Percentiles rank a stretch among this genome's conserved stretches.
Evolutionary conservation across 148 eudicot species (phyloP).

Genomic region (Simmondsia chinensis): DNA sequence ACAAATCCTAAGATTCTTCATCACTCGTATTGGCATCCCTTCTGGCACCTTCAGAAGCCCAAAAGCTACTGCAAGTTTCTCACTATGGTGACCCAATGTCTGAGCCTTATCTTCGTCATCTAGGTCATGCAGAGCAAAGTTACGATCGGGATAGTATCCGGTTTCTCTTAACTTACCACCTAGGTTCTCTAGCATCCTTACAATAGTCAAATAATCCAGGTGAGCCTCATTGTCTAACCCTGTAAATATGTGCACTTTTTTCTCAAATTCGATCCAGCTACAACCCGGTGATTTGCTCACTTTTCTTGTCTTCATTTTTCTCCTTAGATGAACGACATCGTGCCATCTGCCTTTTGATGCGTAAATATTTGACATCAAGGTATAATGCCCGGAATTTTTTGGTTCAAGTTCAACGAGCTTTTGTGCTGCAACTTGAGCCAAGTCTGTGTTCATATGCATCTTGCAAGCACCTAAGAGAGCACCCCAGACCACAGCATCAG

Average conservation of each 20-base stretch:
- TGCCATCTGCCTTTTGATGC: slow-evolving; percentile 39
- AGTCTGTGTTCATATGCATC: slow-evolving; percentile 31
- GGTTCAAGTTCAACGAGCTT: slow-evolving; percentile 37
- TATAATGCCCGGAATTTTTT: slow-evolving; percentile 29
- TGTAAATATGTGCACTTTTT: slow-evolving; percentile 37
- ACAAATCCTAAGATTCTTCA: slow-evolving; percentile 44
- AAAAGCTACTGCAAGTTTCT: slow-evolving; percentile 44
- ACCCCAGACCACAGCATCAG: slow-evolving; percentile 41
- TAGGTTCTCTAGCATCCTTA: slow-evolving; percentile 20
- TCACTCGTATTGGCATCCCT: slow-evolving; percentile 36
- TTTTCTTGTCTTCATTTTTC: slow-evolving; percentile 25
- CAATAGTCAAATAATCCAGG: slow-evolving; percentile 24
- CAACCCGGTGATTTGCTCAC: slow-evolving; percentile 40
- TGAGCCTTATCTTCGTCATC: slow-evolving; percentile 39
- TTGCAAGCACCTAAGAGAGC: slow-evolving; percentile 38
- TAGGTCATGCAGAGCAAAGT: slow-evolving; percentile 34
- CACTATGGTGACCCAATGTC: slow-evolving; percentile 32
- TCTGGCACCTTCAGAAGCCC: slow-evolving; percentile 29
- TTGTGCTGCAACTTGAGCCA: slow-evolving; percentile 38
- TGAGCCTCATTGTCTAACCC: slow-evolving; percentile 32
- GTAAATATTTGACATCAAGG: slow-evolving; percentile 38
- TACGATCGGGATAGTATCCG: slow-evolving; percentile 36
- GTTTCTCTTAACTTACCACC: slow-evolving; percentile 32
- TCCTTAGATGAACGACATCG: slow-evolving; percentile 26
- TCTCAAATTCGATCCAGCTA: slow-evolving; percentile 51